A percentile compares a stretch with the other conserved stretches of the same genome.
phyloP scores from a whole-genome alignment of 1,139 yeast species.

The Candida smagusa region DNA sequence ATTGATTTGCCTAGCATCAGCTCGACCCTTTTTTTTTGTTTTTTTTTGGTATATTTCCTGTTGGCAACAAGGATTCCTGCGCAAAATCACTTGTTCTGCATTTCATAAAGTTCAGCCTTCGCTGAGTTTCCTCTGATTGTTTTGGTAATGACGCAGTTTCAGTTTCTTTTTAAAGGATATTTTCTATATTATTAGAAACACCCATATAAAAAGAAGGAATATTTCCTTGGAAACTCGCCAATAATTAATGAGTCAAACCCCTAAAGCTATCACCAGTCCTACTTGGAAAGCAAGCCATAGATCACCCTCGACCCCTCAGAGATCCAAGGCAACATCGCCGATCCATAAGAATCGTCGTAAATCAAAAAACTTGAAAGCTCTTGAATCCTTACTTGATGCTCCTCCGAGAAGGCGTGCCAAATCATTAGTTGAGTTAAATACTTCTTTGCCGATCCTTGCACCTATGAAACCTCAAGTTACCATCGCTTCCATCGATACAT shows the following conservation, averaged over 20 bases:
- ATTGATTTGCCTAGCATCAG: too few relatives aligned
- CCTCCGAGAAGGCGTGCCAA: background rate
- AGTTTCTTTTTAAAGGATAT: background rate
- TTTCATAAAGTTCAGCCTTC: background rate
- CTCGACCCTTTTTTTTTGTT: background rate
- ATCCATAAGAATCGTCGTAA: background rate
- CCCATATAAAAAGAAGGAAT: background rate
- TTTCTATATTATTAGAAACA: background rate
- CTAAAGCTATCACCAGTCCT: too few relatives aligned
- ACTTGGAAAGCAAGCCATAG: too few relatives aligned
- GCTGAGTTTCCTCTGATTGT: background rate
- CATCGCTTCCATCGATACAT: conserved; percentile 22
- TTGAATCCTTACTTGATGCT: background rate
- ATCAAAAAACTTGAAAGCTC: conserved; percentile 14
- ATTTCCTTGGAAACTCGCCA: too few relatives aligned
- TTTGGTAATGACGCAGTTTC: background rate
- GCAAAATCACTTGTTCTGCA: background rate
- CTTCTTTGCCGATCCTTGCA: background rate
- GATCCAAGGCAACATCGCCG: background rate
- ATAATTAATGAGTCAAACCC: too few relatives aligned
- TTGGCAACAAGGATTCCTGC: background rate
- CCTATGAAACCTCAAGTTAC: conserved; percentile 25
- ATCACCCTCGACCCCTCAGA: too few relatives aligned
- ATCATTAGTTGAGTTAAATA: background rate
- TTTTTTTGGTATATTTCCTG: background rate